Percentiles rank a stretch among this genome's conserved stretches.
Conservation (phyloP, 2,329 filamentous ascomycete genomes). For the Monilinia laxa region DNA sequence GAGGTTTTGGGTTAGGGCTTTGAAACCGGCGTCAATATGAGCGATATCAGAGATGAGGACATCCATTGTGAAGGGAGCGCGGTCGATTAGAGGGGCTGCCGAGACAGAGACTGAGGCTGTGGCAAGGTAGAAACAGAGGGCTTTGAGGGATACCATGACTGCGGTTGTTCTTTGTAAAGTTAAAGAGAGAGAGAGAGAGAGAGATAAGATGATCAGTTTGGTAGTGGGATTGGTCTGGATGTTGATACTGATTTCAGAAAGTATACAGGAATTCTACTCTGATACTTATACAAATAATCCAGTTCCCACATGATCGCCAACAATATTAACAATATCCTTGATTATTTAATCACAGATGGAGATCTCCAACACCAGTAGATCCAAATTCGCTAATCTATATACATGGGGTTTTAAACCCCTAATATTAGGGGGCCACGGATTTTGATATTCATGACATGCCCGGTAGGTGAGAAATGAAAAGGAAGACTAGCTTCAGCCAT, state of each 20-base stretch:
- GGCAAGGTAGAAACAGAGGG: neutral
- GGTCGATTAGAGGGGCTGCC: neutral
- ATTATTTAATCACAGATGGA: neutral
- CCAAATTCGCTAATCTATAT: neutral
- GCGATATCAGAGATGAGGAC: slow-evolving; percentile 1
- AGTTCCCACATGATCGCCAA: neutral
- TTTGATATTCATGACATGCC: neutral
- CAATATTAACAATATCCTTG: neutral
- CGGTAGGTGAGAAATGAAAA: too few species aligned
- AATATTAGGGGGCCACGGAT: neutral
- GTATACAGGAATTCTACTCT: too few species aligned
- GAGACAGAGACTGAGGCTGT: neutral
- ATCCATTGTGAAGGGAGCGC: neutral
- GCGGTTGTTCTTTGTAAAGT: neutral
- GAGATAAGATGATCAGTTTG: neutral
- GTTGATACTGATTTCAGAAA: neutral
- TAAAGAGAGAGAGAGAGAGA: neutral
- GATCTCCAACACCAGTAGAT: slow-evolving; percentile 1
- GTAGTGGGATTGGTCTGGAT: neutral
- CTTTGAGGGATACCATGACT: slow-evolving; percentile 10
- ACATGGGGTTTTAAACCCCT: neutral
- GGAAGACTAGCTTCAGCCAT: neutral
- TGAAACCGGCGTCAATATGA: neutral
- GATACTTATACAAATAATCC: neutral
- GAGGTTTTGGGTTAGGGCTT: neutral